Conservation (phyloP, 768 basidiomycete species). For the Heimioporus sp. region DNA sequence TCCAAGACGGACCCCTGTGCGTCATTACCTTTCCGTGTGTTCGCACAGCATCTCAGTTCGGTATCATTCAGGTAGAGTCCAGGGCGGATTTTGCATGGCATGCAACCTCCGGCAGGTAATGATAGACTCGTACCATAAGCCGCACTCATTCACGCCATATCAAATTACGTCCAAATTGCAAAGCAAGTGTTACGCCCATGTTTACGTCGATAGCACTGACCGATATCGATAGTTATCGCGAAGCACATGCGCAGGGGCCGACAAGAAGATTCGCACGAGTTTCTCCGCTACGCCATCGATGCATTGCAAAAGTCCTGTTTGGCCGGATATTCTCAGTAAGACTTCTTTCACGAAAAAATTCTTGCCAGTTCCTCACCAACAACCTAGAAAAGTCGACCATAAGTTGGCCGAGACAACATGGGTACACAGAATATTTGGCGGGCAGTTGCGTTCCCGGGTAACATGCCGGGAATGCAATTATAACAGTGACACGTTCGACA, state of each 20-base stretch:
- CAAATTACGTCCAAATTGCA: slow-evolving; percentile 67
- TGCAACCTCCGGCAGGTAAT: slow-evolving; percentile 66
- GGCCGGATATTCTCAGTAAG: slow-evolving; percentile 68
- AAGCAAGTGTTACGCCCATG: slow-evolving; percentile 42
- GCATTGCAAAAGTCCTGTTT: slow-evolving; percentile 85
- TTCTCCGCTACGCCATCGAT: slow-evolving; percentile 91
- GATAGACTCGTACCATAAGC: slow-evolving; percentile 47
- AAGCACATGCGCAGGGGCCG: slow-evolving; percentile 88
- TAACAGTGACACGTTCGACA: slow-evolving; percentile 96
- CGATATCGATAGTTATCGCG: slow-evolving; percentile 65
- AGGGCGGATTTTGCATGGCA: slow-evolving; percentile 70
- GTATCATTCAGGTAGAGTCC: slow-evolving; percentile 37
- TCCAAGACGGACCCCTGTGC: slow-evolving; percentile 53
- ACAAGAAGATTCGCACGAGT: slow-evolving; percentile 98
- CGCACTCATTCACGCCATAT: slow-evolving; percentile 58
- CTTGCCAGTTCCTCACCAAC: slow-evolving; percentile 10
- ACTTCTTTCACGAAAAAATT: slow-evolving; percentile 8
- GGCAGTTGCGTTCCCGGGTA: slow-evolving; percentile 87
- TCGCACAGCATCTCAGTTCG: slow-evolving; percentile 5
- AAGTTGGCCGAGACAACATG: slow-evolving; percentile 84
- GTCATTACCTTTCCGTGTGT: slow-evolving; percentile 27
- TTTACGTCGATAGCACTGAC: slow-evolving; percentile 4
- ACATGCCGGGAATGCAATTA: slow-evolving; percentile 77
- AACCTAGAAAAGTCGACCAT: slow-evolving; percentile 61
- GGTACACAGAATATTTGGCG: slow-evolving; percentile 95